A percentile compares a stretch with the other conserved stretches of the same genome.
Evolutionary conservation across 2,329 filamentous ascomycete genomes (phyloP).

Genomic region (Aspergillus felis): DNA sequence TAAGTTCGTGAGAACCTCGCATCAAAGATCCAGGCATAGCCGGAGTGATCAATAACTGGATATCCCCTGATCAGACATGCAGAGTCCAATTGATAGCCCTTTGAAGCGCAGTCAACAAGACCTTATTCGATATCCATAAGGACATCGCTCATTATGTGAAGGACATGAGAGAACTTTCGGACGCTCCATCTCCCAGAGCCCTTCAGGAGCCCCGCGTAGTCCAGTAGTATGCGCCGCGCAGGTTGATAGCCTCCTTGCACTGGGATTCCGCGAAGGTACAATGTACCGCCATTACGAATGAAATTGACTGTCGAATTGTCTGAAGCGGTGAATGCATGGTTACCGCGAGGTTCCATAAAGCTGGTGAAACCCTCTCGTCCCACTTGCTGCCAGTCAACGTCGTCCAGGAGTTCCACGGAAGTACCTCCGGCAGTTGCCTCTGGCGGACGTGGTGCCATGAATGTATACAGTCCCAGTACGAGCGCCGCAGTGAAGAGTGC

Average conservation of each 20-base stretch:
- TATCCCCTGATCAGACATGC: background rate
- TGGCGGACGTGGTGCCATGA: slow-evolving; percentile 38
- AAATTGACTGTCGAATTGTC: slow-evolving; percentile 39
- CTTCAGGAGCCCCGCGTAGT: slow-evolving; percentile 51
- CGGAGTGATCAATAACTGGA: background rate
- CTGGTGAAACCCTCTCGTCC: slow-evolving; percentile 45
- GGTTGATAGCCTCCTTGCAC: slow-evolving; percentile 50
- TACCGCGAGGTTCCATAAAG: slow-evolving; percentile 32
- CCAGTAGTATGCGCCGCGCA: slow-evolving; percentile 48
- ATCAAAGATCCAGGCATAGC: background rate
- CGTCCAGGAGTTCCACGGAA: slow-evolving; percentile 45
- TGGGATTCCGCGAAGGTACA: slow-evolving; percentile 47
- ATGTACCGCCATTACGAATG: slow-evolving; percentile 47
- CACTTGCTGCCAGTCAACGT: slow-evolving; percentile 48
- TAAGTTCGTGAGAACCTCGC: background rate
- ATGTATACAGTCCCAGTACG: slow-evolving; percentile 50
- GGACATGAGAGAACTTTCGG: slow-evolving; percentile 48
- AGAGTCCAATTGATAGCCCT: background rate
- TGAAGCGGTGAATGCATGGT: slow-evolving; percentile 21
- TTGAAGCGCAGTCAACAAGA: background rate
- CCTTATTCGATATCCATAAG: slow-evolving; percentile 34
- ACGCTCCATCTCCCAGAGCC: slow-evolving; percentile 52
- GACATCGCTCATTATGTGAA: slow-evolving; percentile 54
- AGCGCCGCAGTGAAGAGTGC: slow-evolving; percentile 51
- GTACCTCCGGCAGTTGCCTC: slow-evolving; percentile 23